Base-by-base conservation (phyloP, 768 basidiomycete genomes). In the Hemileccinum rubropunctum region DNA sequence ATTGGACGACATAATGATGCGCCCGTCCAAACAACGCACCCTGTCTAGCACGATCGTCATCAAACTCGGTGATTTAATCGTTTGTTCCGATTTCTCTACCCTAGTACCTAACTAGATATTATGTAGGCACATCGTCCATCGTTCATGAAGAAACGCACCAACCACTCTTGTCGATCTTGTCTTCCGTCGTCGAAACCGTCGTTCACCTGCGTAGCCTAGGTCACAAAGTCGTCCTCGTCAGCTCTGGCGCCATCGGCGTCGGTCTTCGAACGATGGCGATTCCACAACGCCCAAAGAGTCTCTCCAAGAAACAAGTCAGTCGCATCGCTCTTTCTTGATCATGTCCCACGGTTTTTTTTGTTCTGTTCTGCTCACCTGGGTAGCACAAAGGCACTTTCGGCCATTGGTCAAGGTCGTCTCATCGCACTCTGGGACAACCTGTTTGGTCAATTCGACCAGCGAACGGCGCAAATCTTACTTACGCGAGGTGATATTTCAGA, bases 391-490 rank as follows among this genome's bases (percentile, higher is more conserved):
- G 97, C 97, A 11, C 73, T 98, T 42, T 95, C 95, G 28, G 95
- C 97, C 0, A 93, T 98, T 42, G 97, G 97, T 1, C 97, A 99
- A 73, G 95, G 97, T 9, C 76, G 97, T 48, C 77, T 99, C 21
- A 98, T 98, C 50, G 95, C 93, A 0, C 73, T 99, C 11, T 99
- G 91, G 91, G 97, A 99, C 65, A 94, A 97, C 66, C 75, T 99
- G 38, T 99, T 99, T 60, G 82, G 91, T 4, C 91, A 95, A 61
- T 72, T 99, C 26, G 93, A 87, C 48, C 94, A 95, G 62, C 94
- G 95, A 2, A 98, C 95, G 42, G 97, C 94, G 0, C 97, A 99
- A 69, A 83, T 99, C 42, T 74, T 98, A 46, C 71, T 98, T 36
- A 98, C 97, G 3, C 80, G 97, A 49, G 94, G 91, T 41, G 97